phyloP scores from a whole-genome alignment of 2,329 filamentous ascomycete genomes.

The Penicillium expansum region DNA sequence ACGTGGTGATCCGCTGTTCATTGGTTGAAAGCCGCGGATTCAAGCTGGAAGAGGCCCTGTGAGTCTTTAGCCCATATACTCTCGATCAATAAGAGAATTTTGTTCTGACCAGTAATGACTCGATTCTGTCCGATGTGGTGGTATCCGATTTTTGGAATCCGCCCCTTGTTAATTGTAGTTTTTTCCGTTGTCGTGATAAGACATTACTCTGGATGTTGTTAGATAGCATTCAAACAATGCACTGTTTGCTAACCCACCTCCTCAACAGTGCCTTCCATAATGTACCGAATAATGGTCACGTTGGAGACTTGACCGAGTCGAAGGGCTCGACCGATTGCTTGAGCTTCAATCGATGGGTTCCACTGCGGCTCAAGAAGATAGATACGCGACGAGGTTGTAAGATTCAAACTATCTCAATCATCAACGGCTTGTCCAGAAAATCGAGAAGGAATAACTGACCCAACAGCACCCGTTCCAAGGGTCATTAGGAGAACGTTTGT shows the following conservation, averaged over 20 bases:
- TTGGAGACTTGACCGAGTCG: conserved; percentile 3
- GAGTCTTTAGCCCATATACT: not conserved
- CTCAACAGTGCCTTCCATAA: conserved; percentile 2
- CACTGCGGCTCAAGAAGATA: conserved; percentile 9
- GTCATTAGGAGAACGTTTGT: not conserved
- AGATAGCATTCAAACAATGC: not conserved
- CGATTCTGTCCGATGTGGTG: not conserved
- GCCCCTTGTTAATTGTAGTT: not conserved
- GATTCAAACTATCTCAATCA: not conserved
- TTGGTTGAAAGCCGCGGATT: not conserved
- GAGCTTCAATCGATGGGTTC: conserved; percentile 7
- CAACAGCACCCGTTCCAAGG: not conserved
- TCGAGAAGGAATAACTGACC: not conserved
- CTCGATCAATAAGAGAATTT: not conserved
- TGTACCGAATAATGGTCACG: not conserved
- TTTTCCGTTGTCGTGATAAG: not conserved
- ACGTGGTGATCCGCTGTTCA: not conserved
- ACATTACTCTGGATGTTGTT: conserved; percentile 2
- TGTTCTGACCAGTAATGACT: not conserved
- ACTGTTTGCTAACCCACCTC: not conserved
- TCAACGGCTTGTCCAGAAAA: not conserved
- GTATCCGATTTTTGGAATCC: not conserved
- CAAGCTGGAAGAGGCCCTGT: not conserved
- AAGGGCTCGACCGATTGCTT: conserved; percentile 5
- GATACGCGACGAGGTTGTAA: not conserved